Percentiles rank a stretch among this genome's conserved stretches.
Evolutionary conservation across 108 stramenopile genomes (phyloP).

Genomic region (Fragilaria radians): DNA sequence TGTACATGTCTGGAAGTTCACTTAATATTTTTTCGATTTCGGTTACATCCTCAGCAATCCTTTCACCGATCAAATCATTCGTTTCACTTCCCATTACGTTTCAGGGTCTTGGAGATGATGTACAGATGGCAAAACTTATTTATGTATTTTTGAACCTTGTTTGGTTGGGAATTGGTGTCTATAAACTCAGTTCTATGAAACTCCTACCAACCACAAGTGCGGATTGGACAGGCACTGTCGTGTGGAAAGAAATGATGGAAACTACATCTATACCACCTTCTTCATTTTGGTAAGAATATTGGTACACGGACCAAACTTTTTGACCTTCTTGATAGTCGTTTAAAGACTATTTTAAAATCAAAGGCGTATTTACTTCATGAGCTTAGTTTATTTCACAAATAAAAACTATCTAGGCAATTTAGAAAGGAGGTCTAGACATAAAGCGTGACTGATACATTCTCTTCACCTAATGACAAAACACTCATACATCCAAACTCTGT

Average conservation of each 20-base stretch:
- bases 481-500: too few relatives aligned
- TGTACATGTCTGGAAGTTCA: slow-evolving; percentile 91
- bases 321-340: too few relatives aligned
- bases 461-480: too few relatives aligned
- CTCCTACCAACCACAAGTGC: slow-evolving; percentile 91
- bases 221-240: slow-evolving; percentile 86
- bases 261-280: slow-evolving; percentile 83
- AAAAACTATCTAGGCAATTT: too few relatives aligned
- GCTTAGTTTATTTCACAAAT: too few relatives aligned
- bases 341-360: too few relatives aligned
- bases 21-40: slow-evolving; percentile 91
- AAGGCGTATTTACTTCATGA: too few relatives aligned
- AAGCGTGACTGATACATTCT: too few relatives aligned
- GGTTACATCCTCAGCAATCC: slow-evolving; percentile 76
- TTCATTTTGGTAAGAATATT: too few relatives aligned
- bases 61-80: slow-evolving; percentile 79
- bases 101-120: slow-evolving; percentile 53
- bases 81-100: slow-evolving; percentile 53
- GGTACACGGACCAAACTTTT: too few relatives aligned
- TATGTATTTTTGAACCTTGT: slow-evolving; percentile 79
- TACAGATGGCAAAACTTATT: slow-evolving; percentile 66
- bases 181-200: slow-evolving; percentile 93
- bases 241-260: slow-evolving; percentile 89
- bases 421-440: too few relatives aligned
- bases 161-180: slow-evolving; percentile 84